A percentile compares a stretch with the other conserved stretches of the same genome.
These are phyloP conservation scores for Nematocida sp. DNA, from an alignment of 371 early-diverging fungal species.

Conservation along the genomic window DNA sequence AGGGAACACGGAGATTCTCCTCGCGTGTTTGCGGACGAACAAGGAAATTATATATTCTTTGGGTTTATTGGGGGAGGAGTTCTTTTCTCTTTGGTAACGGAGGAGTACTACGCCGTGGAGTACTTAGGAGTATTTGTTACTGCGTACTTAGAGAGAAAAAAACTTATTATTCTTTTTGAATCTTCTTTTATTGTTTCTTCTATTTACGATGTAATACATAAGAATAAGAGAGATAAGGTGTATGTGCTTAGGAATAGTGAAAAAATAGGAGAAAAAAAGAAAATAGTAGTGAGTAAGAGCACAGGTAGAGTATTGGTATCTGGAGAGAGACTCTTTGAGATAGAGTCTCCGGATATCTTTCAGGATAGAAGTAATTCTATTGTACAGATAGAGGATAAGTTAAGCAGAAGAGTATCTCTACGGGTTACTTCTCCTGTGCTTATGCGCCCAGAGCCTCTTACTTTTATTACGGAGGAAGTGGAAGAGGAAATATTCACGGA, in stretches of 20 bases:
- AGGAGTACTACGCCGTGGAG: background rate
- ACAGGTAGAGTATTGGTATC: background rate
- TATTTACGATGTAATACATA: background rate
- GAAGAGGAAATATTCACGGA: constrained; percentile 20
- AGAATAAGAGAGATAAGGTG: background rate
- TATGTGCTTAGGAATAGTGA: background rate
- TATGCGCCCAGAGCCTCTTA: constrained; percentile 47
- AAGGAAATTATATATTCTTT: constrained; percentile 35
- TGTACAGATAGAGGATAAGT: no score
- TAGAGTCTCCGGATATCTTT: background rate
- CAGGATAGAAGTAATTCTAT: background rate
- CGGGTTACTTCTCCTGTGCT: constrained; percentile 20
- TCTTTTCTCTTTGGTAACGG: background rate
- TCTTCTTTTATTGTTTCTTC: background rate
- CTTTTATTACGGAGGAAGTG: constrained; percentile 24
- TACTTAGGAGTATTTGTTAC: background rate
- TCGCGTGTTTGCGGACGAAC: background rate
- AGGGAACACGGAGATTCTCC: background rate
- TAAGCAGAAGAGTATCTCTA: background rate
- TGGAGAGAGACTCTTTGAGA: background rate
- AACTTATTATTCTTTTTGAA: background rate
- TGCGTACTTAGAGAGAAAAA: background rate
- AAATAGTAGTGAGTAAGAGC: background rate
- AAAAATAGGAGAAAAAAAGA: no score
- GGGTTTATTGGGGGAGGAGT: background rate